Evolutionary conservation across 1,139 yeast genomes (phyloP).

Genomic region (Protomyces inundatus): DNA sequence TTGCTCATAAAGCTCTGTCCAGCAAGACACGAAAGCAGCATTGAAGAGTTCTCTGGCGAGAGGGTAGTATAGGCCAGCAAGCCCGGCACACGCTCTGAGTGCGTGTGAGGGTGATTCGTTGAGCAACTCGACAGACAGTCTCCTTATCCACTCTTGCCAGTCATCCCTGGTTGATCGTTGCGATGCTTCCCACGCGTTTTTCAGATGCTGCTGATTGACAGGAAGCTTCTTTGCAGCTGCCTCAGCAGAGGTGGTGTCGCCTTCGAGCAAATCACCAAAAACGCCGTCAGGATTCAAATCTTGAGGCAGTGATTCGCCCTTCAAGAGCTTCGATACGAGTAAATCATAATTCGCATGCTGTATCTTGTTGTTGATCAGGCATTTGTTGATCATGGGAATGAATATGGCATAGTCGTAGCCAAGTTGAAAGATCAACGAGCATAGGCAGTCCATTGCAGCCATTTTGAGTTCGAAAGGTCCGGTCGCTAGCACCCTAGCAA

Average conservation of each 20-base stretch:
- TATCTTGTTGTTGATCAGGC: slow-evolving; percentile 55
- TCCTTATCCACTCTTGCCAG: slow-evolving; percentile 96
- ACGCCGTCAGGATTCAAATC: slow-evolving; percentile 64
- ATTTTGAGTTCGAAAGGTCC: slow-evolving; percentile 57
- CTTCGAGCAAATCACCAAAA: slow-evolving; percentile 48
- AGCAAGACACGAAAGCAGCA: slow-evolving; percentile 91
- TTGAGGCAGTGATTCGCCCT: slow-evolving; percentile 86
- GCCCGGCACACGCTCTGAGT: slow-evolving; percentile 82
- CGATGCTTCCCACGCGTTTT: slow-evolving; percentile 87
- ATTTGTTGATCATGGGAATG: slow-evolving; percentile 73
- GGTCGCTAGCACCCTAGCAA: slow-evolving; percentile 59
- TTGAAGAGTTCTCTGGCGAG: slow-evolving; percentile 87
- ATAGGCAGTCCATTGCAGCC: slow-evolving; percentile 71
- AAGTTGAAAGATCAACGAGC: slow-evolving; percentile 71
- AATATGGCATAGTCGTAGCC: slow-evolving; percentile 82
- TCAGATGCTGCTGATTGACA: slow-evolving; percentile 68
- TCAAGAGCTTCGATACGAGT: slow-evolving; percentile 66
- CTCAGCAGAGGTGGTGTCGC: slow-evolving; percentile 61
- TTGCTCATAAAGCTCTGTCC: slow-evolving; percentile 89
- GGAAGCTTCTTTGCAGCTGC: slow-evolving; percentile 71
- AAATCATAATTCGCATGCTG: slow-evolving; percentile 76
- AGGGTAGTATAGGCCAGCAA: slow-evolving; percentile 85
- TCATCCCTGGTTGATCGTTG: slow-evolving; percentile 88
- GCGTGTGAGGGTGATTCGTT: slow-evolving; percentile 95
- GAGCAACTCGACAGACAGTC: slow-evolving; percentile 75